Evolutionary conservation across 2,329 filamentous ascomycete genomes (phyloP).

Genomic region (Exserohilum rostratum): DNA sequence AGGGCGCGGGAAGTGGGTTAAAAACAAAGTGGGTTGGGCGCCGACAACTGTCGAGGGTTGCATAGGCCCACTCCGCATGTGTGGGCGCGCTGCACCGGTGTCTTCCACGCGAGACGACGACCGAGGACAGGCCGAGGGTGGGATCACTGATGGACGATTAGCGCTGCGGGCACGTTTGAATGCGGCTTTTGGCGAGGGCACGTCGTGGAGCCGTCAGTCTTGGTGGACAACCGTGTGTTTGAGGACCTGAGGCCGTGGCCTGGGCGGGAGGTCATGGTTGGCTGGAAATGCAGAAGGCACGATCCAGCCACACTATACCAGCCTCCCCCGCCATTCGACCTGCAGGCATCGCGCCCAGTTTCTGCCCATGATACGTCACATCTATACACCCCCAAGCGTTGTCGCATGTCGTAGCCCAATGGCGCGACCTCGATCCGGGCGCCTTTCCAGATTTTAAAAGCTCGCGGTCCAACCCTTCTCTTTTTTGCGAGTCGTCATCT

Average conservation of each 20-base stretch:
- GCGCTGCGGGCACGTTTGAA: constrained; percentile 7
- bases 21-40: constrained; percentile 6
- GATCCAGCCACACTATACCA: constrained; percentile 32
- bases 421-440: constrained; percentile 19
- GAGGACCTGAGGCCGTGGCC: neutral
- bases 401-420: constrained; percentile 17
- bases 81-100: constrained; percentile 3
- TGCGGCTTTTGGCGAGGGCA: neutral
- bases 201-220: neutral
- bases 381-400: constrained; percentile 12
- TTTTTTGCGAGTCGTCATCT: constrained; percentile 16
- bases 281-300: constrained; percentile 18
- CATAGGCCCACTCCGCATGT: constrained; percentile 3
- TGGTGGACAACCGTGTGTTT: neutral
- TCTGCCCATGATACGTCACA: constrained; percentile 33
- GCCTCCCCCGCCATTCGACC: constrained; percentile 29
- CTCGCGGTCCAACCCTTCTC: constrained; percentile 16
- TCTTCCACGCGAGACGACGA: constrained; percentile 1
- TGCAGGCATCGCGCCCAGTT: constrained; percentile 17
- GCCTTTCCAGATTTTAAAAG: constrained; percentile 21
- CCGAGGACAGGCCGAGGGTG: neutral
- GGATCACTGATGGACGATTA: neutral
- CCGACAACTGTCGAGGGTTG: constrained; percentile 4
- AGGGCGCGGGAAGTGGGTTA: neutral
- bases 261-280: constrained; percentile 13